These are phyloP conservation scores for Claviceps africana DNA, from an alignment of 2,329 filamentous ascomycete species.

Conservation along the genomic window DNA sequence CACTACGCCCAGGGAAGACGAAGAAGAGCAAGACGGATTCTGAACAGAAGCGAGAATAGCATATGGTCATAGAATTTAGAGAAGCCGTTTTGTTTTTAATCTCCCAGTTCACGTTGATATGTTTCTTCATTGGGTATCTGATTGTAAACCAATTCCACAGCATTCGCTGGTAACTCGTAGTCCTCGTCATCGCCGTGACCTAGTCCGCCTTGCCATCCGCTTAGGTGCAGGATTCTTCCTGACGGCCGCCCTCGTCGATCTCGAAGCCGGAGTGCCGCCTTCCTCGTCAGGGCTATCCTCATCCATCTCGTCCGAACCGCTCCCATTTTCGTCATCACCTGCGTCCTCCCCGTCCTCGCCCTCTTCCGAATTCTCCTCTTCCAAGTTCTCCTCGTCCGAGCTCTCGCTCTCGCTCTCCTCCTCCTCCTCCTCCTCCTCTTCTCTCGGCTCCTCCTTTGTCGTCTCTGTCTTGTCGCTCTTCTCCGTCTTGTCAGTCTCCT, in stretches of 20 bases:
- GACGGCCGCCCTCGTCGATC: constrained; percentile 10
- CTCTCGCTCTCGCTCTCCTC: background rate
- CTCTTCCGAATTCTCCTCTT: background rate
- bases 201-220: constrained; percentile 3
- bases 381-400: background rate
- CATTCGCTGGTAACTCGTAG: constrained; percentile 9
- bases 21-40: background rate
- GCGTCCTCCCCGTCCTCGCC: constrained; percentile 17
- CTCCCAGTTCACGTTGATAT: background rate
- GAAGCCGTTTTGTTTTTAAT: background rate
- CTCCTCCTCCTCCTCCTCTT: constrained; percentile 16
- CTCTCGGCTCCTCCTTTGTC: constrained; percentile 17
- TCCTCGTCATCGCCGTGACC: constrained; percentile 3
- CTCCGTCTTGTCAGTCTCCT: constrained; percentile 10
- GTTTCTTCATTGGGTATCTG: background rate
- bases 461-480: constrained; percentile 18
- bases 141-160: background rate
- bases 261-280: constrained; percentile 23
- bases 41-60: background rate
- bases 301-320: constrained; percentile 13
- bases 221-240: constrained; percentile 4
- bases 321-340: constrained; percentile 20
- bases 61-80: background rate
- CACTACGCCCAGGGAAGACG: background rate
- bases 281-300: constrained; percentile 11